Base-by-base conservation (phyloP, 2,329 filamentous ascomycete genomes). In the Aspergillus sp. region DNA sequence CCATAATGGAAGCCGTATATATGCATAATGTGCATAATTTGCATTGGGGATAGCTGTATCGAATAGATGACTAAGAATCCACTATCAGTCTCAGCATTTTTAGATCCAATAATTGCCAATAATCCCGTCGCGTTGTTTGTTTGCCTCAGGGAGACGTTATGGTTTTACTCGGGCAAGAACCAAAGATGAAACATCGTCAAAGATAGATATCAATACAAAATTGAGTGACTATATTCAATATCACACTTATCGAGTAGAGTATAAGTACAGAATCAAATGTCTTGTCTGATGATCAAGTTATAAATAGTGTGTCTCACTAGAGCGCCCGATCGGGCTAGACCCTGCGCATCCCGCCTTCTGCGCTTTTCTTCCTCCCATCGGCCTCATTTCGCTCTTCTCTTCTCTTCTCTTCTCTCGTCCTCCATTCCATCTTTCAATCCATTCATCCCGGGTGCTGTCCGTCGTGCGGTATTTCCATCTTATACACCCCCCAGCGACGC, bases 261-360 rank as follows among this genome's bases (percentile, higher is more conserved):
- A 7, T 22, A 22, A 22, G 3, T 22, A 22, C 6, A 22, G 22
- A 22, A 22, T 22, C 22, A 5, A 38, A 8, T 35, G 11, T 38
- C 14, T 8, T 20, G 33, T 26, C 22, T 33, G 30, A 24, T 19
- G 22, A 22, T 47, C 36, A 33, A 30, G 50, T 17, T 41, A 51
- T 40, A 61, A 63, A 62, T 63, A 63, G 59, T 52, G 42, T 62
- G 58, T 63, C 60, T 62, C 59, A 62, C 49, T 50, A 43, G 38
- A 1, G 36, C 10, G 11, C 58, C 56, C 49, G 51, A 59, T 43
- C 17, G 36, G 58, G 53, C 36, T 53, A 60, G 58, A 41, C 50
- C 57, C 33, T 51, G 49, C 42, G 20, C 35, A 26, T 47, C 36
- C 40, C 32, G 41, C 40, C 36, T 55, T 46, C 43, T 53, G 48